phyloP scores from a whole-genome alignment of 208 protist genomes.

The Zelonia costaricensis region DNA sequence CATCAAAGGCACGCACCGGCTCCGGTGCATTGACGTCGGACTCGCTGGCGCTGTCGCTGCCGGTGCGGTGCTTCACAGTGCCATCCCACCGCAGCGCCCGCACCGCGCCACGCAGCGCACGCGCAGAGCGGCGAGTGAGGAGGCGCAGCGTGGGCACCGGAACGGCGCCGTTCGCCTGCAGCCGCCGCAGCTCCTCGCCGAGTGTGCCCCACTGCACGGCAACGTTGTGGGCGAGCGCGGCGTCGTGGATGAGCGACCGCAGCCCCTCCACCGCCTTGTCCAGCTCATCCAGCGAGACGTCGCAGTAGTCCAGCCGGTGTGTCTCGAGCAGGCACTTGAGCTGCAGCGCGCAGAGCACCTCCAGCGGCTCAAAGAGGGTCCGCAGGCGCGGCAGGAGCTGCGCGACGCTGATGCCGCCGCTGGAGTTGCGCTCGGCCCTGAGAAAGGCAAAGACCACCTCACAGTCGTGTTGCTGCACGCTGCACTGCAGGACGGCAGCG shows the following conservation, averaged over 20 bases:
- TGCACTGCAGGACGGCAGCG: slow-evolving; percentile 16
- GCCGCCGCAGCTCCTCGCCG: slow-evolving; percentile 8
- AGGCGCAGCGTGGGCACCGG: slow-evolving; percentile 19
- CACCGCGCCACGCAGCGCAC: slow-evolving; percentile 13
- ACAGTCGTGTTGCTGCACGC: slow-evolving; percentile 18
- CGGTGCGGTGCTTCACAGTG: background rate
- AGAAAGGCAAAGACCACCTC: slow-evolving; percentile 31
- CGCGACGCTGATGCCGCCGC: slow-evolving; percentile 19
- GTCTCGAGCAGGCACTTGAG: slow-evolving; percentile 30
- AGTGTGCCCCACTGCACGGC: slow-evolving; percentile 1
- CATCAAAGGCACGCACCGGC: background rate
- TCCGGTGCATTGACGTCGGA: background rate
- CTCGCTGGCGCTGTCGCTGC: background rate
- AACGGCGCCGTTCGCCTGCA: slow-evolving; percentile 21
- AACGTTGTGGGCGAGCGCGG: background rate
- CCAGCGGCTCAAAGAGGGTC: slow-evolving; percentile 21
- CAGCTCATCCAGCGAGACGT: slow-evolving; percentile 23
- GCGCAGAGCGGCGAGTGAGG: slow-evolving; percentile 8
- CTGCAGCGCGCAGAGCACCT: slow-evolving; percentile 25
- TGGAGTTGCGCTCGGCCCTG: slow-evolving; percentile 9
- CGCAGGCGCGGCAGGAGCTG: slow-evolving; percentile 22
- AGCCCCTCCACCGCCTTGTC: slow-evolving; percentile 13
- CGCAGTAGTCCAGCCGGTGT: slow-evolving; percentile 18
- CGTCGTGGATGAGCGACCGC: slow-evolving; percentile 5
- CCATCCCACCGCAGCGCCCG: slow-evolving; percentile 24